phyloP scores from a whole-genome alignment of 176 grass and related monocot genomes.

The Bolboschoenus planiculmis region DNA sequence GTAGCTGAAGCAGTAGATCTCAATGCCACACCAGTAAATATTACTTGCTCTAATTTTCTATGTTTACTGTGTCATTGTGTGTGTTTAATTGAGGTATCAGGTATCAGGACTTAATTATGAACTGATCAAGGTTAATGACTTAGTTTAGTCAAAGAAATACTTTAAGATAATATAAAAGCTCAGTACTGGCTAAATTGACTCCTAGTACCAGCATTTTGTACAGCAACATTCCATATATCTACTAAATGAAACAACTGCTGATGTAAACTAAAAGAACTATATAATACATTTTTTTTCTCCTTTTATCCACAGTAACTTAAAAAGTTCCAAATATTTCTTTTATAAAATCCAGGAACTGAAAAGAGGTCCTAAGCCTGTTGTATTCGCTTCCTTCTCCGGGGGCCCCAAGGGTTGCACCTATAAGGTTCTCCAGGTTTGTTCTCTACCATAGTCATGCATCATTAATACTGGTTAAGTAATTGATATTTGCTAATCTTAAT shows the following conservation, averaged over 20 bases:
- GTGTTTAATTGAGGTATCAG: neutral
- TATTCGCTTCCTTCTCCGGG: slow-evolving; percentile 77
- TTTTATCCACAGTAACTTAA: neutral
- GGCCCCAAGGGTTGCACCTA: slow-evolving; percentile 94
- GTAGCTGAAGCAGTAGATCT: no score
- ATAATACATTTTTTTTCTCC: neutral
- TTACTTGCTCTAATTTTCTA: no score
- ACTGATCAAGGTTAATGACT: neutral
- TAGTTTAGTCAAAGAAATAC: neutral
- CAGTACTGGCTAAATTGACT: no score
- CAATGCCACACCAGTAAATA: neutral
- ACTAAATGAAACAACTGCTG: neutral
- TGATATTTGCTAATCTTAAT: neutral
- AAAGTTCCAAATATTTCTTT: neutral
- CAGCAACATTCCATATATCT: neutral
- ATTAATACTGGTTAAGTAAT: neutral
- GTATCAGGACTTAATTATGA: no score
- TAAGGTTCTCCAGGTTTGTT: slow-evolving; percentile 85
- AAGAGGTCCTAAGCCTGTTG: slow-evolving; percentile 46
- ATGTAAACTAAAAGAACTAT: neutral
- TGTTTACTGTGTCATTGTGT: neutral
- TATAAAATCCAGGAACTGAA: slow-evolving; percentile 58
- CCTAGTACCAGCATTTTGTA: neutral
- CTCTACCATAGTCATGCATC: neutral
- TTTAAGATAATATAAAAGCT: no score